Base-by-base conservation (phyloP, 495 filamentous ascomycete species). In the Chaetomium tenue region DNA sequence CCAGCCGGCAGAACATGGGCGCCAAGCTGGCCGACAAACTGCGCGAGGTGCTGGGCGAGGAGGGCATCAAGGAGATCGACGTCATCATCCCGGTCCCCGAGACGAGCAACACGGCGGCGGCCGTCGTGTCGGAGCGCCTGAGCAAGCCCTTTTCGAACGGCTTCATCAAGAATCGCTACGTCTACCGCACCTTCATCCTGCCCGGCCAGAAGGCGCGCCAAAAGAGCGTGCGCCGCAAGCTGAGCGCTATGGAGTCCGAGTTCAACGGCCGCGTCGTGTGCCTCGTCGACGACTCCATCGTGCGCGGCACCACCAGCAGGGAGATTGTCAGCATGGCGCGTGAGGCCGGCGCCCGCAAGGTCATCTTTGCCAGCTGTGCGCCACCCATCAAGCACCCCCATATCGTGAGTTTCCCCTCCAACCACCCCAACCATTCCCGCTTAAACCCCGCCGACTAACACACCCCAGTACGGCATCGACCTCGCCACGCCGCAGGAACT, bases 101-200 rank as follows among this genome's bases (percentile, higher is more conserved):
- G 65, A 78, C 75, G 9, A 71, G 67, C 56, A 94, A 92, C 60
- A 95, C 90, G 0, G 90, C 91, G 5, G 94, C 93, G 0, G 86
- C 89, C 9, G 86, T 86, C 52, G 87, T 97, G 9, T 88, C 95
- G 18, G 86, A 89, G 70, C 81, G 83, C 44, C 79, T 97, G 33
- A 83, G 88, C 65, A 93, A 89, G 65, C 90, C 91, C 3, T 95
- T 91, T 74, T 89, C 85, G 63, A 91, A 75, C 48, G 78, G 74
- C 6, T 77, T 97, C 67, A 88, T 96, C 63, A 97, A 97, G 83
- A 97, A 97, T 76, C 86, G 93, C 56, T 98, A 97, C 75, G 90
- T 98, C 55, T 95, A 93, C 82, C 88, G 93, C 42, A 97, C 93
- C 0, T 97, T 97, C 75, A 97, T 97, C 73, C 92, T 96, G 88